Evolutionary conservation across 2,329 filamentous ascomycete species (phyloP), one percentile per base, ranked within the genome.

Genomic region (Graphium sp.): DNA sequence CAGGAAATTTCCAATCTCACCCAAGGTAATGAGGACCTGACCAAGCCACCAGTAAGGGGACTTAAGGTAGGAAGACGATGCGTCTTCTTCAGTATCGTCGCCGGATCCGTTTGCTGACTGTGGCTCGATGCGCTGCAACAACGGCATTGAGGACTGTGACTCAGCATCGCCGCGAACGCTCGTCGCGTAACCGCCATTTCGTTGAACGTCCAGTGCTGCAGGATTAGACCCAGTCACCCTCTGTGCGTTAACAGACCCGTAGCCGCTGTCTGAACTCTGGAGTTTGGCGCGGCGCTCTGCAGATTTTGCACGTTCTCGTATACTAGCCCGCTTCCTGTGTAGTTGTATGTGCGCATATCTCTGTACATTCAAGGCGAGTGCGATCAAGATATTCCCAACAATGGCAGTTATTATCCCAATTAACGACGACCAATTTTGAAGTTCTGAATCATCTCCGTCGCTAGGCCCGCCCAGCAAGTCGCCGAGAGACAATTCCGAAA

Each of bases 21-120:
- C 89, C 15, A 93, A 57, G 1, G 76, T 83, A 70, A 98, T 98
- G 34, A 98, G 62, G 11, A 91, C 66, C 39, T 95, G 87, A 13
- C 89, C 89, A 18, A 75, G 56, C 89, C 89, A 98, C 89, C 89
- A 98, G 46, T 89, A 94, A 2, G 84, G 83, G 20, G 84, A 93
- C 37, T 72, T 74, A 34, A 98, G 66, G 50, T 98, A 98, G 5
- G 71, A 77, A 32, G 75, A 74, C 18, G 73, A 43, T 5, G 43
- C 31, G 18, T 39, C 37, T 13, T 49, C 41, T 23, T 48, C 39
- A 8, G 40, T 34, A 24, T 42, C 36, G 6, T 37, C 35, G 20
- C 36, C 38, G 24, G 33, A 37, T 18, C 38, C 39, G 18, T 34
- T 39, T 16, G 43, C 42, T 15, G 38, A 38, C 13, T n/a, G n/a